Base-by-base conservation (phyloP, 805 yeast genomes). In the Cyberlindnera sargentensis region DNA sequence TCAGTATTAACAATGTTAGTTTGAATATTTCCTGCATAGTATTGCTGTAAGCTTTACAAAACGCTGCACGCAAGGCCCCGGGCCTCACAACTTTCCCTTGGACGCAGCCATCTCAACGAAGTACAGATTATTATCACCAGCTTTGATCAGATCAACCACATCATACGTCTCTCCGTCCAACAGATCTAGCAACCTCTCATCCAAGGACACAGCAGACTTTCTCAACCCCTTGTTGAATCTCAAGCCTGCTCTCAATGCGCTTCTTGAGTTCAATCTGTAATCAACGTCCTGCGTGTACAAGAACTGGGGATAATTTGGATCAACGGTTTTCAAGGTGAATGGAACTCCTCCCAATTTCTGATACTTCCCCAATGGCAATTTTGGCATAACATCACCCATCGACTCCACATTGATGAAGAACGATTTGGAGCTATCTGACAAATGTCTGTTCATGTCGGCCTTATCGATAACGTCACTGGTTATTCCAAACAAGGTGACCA, bases 261-360 rank as follows among this genome's bases (percentile, higher is more conserved):
- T 29, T 36, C 39, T 36, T 11, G 39, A 36, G 6, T 28, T 27
- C 32, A 36, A 29, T 36, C 39, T 36, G 31, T 36, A 36, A 20
- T 28, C 39, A 10, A 28, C 4, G 9, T 36, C 39, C 31, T 27
- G 31, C n/a, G 39, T 36, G 33, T 11, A 36, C 9, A 36, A 15
- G 24, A 36, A 28, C 9, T 36, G 39, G 5, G 39, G 32, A 28
- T 36, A 36, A 10, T 28, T 25, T 25, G 28, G 6, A 6, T 29
- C 28, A 15, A 36, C 32, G 11, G n/a, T 15, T 7, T 36, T 36
- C n/a, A 36, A 9, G 10, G 8, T 28, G 32, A 36, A 36, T 29
- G 39, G 39, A 6, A 36, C 20, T n/a, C 39, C 39, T 23, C 39
- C 39, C 8, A 36, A 25, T 28, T 20, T 36, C 28, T 36, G 39